A percentile compares a stretch with the other conserved stretches of the same genome.
These are phyloP conservation scores for Cokeromyces recurvatus DNA, from an alignment of 371 early-diverging fungal species.

Conservation along the genomic window DNA sequence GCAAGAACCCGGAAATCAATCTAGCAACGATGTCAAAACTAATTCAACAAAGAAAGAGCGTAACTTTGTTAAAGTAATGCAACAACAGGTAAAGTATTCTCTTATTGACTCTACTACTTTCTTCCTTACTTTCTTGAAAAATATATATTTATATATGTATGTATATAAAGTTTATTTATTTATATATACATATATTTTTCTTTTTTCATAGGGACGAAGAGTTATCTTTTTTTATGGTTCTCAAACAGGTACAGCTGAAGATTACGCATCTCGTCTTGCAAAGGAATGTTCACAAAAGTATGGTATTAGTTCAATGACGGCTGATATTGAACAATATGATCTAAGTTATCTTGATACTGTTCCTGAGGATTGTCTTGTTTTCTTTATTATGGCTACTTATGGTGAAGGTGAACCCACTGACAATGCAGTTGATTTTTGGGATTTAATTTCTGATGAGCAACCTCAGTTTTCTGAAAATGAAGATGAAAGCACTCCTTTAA, in stretches of 20 bases:
- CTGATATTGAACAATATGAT: constrained; percentile 88
- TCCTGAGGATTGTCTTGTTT: constrained; percentile 58
- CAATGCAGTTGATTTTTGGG: constrained; percentile 86
- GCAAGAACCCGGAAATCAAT: background rate
- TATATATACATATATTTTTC: too few relatives aligned
- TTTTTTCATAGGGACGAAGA: constrained; percentile 52
- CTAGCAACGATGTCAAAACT: background rate
- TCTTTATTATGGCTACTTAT: constrained; percentile 89
- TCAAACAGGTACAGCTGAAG: constrained; percentile 97
- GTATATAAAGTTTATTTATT: too few relatives aligned
- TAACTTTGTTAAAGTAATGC: constrained; percentile 54
- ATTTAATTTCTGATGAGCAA: constrained; percentile 62
- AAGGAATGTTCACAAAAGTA: constrained; percentile 77
- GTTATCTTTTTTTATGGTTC: constrained; percentile 89
- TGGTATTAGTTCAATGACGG: constrained; percentile 72
- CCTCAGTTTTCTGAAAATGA: constrained; percentile 57
- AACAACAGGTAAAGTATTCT: constrained; percentile 32
- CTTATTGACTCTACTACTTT: background rate
- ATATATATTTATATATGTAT: too few relatives aligned
- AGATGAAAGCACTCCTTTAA: constrained; percentile 52
- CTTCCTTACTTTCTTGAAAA: too few relatives aligned
- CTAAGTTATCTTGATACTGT: constrained; percentile 68
- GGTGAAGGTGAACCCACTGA: constrained; percentile 93
- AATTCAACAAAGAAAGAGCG: constrained; percentile 32
- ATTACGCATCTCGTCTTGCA: constrained; percentile 82